Conservation (phyloP, 805 yeast genomes). For the Barnettozyma sucrosica region DNA sequence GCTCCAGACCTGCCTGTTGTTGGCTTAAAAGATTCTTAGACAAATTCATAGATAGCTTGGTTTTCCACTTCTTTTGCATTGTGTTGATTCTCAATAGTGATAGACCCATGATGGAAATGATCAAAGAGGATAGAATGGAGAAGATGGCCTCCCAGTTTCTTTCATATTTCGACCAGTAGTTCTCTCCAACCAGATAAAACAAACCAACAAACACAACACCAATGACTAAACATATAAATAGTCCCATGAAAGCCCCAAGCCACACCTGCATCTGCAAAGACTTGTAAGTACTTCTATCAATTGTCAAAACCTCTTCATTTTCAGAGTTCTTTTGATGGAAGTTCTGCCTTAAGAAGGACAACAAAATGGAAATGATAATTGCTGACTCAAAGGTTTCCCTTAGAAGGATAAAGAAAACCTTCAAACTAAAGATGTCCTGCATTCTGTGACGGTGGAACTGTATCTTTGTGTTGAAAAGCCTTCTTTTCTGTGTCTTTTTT, state of each 20-base stretch:
- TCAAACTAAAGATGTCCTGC: constrained; percentile 35
- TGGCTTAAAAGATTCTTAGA: constrained; percentile 19
- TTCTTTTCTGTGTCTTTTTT: not conserved
- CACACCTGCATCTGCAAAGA: constrained; percentile 65
- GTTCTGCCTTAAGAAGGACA: constrained; percentile 89
- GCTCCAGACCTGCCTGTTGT: constrained; percentile 12
- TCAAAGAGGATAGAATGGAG: constrained; percentile 68
- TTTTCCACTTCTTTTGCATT: constrained; percentile 78
- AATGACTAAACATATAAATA: constrained; percentile 60
- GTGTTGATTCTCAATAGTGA: constrained; percentile 76
- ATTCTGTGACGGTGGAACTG: not conserved
- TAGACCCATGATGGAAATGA: constrained; percentile 84
- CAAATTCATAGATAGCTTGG: constrained; percentile 64
- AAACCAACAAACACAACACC: constrained; percentile 67
- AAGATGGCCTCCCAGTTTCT: constrained; percentile 87
- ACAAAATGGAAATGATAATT: constrained; percentile 81
- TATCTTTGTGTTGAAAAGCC: not conserved
- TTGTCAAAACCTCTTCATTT: constrained; percentile 19
- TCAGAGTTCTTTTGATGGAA: constrained; percentile 36
- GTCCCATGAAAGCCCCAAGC: constrained; percentile 74
- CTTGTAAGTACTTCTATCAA: constrained; percentile 32
- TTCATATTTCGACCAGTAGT: constrained; percentile 83
- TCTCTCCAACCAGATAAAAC: constrained; percentile 77
- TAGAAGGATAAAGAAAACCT: constrained; percentile 79
- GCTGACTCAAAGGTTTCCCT: constrained; percentile 94